A percentile compares a stretch with the other conserved stretches of the same genome.
phyloP scores from a whole-genome alignment of 2,329 filamentous ascomycete genomes.

The Zalaria obscura region DNA sequence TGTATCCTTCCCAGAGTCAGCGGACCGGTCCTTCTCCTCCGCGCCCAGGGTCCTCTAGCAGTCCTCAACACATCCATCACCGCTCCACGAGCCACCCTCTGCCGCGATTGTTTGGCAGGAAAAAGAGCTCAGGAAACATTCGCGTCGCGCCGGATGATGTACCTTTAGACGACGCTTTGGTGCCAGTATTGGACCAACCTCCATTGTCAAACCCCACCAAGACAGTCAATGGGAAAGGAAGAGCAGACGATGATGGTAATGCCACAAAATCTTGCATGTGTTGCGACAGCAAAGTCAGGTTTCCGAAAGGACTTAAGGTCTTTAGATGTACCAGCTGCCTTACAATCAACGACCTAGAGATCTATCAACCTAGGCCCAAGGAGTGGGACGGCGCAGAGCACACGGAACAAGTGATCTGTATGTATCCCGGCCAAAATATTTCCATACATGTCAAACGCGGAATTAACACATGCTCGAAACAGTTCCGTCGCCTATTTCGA shows the following conservation, averaged over 20 bases:
- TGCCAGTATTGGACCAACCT: slow-evolving; percentile 22
- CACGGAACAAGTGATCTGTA: not conserved
- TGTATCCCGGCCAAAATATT: not conserved
- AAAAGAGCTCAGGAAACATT: slow-evolving; percentile 26
- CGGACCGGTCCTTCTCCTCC: slow-evolving; percentile 7
- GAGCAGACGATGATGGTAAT: slow-evolving; percentile 42
- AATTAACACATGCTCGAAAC: not conserved
- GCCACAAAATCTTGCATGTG: slow-evolving; percentile 69
- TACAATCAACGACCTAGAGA: slow-evolving; percentile 64
- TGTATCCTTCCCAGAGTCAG: not conserved
- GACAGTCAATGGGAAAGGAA: slow-evolving; percentile 15
- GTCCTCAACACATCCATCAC: slow-evolving; percentile 14
- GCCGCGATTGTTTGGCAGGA: slow-evolving; percentile 53
- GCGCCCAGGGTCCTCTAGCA: slow-evolving; percentile 7
- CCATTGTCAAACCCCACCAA: slow-evolving; percentile 8
- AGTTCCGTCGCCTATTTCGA: slow-evolving; percentile 34
- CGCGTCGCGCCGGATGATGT: slow-evolving; percentile 10
- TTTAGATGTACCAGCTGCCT: slow-evolving; percentile 76
- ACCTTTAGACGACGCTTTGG: slow-evolving; percentile 31
- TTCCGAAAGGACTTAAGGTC: slow-evolving; percentile 57
- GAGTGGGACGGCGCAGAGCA: not conserved
- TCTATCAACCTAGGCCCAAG: slow-evolving; percentile 1
- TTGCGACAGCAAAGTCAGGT: slow-evolving; percentile 66
- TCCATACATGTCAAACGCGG: too few relatives aligned
- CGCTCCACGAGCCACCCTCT: slow-evolving; percentile 73